Evolutionary conservation across 371 early-diverging fungal species (phyloP).

Genomic region (Rhizomucor miehei): DNA sequence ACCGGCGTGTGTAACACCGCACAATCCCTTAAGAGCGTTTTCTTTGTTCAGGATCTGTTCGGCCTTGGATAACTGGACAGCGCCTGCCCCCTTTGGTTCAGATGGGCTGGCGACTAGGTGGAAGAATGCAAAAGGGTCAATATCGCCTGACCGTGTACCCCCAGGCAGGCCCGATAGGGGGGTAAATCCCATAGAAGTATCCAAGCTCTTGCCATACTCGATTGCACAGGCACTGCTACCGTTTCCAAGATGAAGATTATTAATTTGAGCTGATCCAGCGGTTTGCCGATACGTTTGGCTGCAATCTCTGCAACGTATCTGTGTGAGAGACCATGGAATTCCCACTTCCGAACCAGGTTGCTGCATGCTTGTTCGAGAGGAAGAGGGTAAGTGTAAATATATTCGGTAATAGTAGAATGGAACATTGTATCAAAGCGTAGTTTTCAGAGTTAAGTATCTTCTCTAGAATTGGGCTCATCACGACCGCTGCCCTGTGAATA

Average conservation of each 20-base stretch:
- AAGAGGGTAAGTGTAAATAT: slow-evolving; percentile 28
- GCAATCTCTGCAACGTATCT: slow-evolving; percentile 16
- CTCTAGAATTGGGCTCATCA: slow-evolving; percentile 19
- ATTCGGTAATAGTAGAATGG: slow-evolving; percentile 27
- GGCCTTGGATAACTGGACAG: slow-evolving; percentile 22
- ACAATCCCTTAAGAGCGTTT: slow-evolving; percentile 30
- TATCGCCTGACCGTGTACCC: slow-evolving; percentile 21
- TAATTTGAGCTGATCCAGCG: slow-evolving; percentile 19
- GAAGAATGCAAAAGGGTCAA: slow-evolving; percentile 38
- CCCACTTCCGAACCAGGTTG: slow-evolving; percentile 25
- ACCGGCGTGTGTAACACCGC: slow-evolving; percentile 27
- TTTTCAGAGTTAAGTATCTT: slow-evolving; percentile 15
- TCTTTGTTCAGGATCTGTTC: slow-evolving; percentile 39
- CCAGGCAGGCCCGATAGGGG: slow-evolving; percentile 25
- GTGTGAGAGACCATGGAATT: slow-evolving; percentile 39
- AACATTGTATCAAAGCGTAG: slow-evolving; percentile 37
- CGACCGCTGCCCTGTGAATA: slow-evolving; percentile 26
- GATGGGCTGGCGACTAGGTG: slow-evolving; percentile 18
- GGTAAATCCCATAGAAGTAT: slow-evolving; percentile 40
- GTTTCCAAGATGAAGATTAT: slow-evolving; percentile 37
- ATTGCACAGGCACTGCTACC: slow-evolving; percentile 35
- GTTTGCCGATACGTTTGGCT: slow-evolving; percentile 7
- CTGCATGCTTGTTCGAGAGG: slow-evolving; percentile 24
- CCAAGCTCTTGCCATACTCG: slow-evolving; percentile 22
- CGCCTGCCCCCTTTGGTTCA: background rate